phyloP scores from a whole-genome alignment of 306 rosid species.

The Acacia crassicarpa region DNA sequence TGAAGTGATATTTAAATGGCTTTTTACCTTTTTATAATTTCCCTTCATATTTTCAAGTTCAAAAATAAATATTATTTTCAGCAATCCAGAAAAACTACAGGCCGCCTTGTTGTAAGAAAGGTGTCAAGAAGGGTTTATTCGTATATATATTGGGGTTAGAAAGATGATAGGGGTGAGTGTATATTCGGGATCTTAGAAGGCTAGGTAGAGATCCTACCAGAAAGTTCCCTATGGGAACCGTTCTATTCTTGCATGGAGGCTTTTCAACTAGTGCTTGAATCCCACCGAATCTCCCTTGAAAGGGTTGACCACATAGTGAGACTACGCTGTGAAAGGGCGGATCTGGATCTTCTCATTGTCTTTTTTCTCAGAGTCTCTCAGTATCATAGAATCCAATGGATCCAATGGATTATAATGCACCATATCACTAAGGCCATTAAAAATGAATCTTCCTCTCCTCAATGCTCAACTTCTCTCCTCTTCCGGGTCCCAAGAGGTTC shows the following conservation, averaged over 20 bases:
- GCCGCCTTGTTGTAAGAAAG: slow-evolving; percentile 19
- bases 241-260: neutral
- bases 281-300: neutral
- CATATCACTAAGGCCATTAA: too few relatives aligned
- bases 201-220: neutral
- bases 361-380: too few relatives aligned
- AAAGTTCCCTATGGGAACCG: neutral
- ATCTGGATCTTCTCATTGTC: too few relatives aligned
- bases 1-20: too few relatives aligned
- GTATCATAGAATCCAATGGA: too few relatives aligned
- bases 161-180: neutral
- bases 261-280: neutral
- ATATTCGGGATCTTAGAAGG: neutral
- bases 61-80: neutral
- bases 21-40: neutral
- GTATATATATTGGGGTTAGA: neutral
- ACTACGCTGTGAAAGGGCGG: neutral
- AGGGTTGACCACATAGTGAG: neutral
- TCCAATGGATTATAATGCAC: too few relatives aligned
- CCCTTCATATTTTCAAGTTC: slow-evolving; percentile 1
- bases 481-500: too few relatives aligned
- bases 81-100: neutral
- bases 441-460: too few relatives aligned
- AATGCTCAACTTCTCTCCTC: too few relatives aligned
- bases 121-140: neutral